Evolutionary conservation across 129 eudicot genomes (phyloP).

Genomic region (Lactuca saligna): DNA sequence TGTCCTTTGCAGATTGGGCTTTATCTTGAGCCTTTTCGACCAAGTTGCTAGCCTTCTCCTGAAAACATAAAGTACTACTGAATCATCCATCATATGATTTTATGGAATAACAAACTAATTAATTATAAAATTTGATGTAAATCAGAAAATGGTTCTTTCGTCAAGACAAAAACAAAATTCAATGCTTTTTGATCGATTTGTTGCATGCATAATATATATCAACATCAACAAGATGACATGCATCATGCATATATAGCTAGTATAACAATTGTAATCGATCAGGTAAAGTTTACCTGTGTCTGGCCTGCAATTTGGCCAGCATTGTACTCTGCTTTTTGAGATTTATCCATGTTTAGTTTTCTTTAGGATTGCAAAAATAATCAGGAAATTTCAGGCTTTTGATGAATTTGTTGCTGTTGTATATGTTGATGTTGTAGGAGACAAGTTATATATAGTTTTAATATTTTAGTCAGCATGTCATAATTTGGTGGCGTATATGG

Average conservation of each 20-base stretch:
- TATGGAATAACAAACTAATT: neutral
- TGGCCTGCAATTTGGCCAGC: constrained; percentile 51
- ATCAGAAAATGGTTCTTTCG: neutral
- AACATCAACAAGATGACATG: neutral
- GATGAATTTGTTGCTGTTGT: neutral
- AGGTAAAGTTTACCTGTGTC: constrained; percentile 33
- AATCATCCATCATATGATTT: neutral
- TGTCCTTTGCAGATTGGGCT: constrained; percentile 49
- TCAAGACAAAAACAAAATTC: neutral
- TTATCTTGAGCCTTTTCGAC: constrained; percentile 46
- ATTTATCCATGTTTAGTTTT: constrained; percentile 36
- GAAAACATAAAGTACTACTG: neutral
- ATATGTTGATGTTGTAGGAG: neutral
- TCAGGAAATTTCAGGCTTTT: neutral
- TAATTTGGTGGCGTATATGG: neutral
- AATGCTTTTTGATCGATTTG: neutral
- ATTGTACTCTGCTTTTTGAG: constrained; percentile 35
- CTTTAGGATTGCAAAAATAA: neutral
- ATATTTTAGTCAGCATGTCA: constrained; percentile 4
- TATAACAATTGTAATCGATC: neutral
- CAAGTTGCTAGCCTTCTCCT: constrained; percentile 52
- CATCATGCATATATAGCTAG: neutral
- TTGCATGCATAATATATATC: neutral
- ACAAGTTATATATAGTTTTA: neutral
- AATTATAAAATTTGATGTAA: no score